Base-by-base conservation (phyloP, 1,284 basidiomycete genomes). In the Microbotryum intermedium region DNA sequence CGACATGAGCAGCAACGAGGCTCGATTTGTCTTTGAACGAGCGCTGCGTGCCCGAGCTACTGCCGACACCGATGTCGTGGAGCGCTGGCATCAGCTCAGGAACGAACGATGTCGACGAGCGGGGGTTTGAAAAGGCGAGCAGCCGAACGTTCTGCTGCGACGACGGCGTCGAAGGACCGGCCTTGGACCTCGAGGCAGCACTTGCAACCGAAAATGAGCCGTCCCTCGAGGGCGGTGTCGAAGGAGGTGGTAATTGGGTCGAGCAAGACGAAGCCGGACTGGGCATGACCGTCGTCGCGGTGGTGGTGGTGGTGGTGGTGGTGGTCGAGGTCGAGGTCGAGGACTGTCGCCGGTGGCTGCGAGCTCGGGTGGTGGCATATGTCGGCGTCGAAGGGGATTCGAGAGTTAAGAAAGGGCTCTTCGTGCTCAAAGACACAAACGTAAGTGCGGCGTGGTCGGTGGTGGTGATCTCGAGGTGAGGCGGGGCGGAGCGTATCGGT, bases 361-460 rank as follows among this genome's bases (percentile, higher is more conserved):
- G 50, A n/a, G 26, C 25, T n/a, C 30, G 26, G 13, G 50, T 25
- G 25, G 46, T 28, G 28, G n/a, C 46, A 23, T 28, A 11, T 13
- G 21, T 11, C 26, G 50, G 62, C 21, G 62, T 61, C 20, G 58
- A 58, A 3, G 65, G 62, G 26, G 62, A 65, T 20, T 62, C 63
- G 58, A 62, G 63, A 18, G 63, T 55, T 13, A 28, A 48, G 53
- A 64, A 64, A 2, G 55, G 16, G 45, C 48, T 55, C 30, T 53
- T 30, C n/a, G 57, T 57, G 34, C 34, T 18, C 34, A 16, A 39
- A 16, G 34, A 39, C 34, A 16, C 13, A 39, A 39, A 39, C 13
- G 34, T 39, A 16, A 18, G 34, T 39, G 34, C 10, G 34, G 34
- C 34, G 34, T 39, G 34, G 18, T 39, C 34, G 34, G 34, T 39